phyloP scores from a whole-genome alignment of 192 early-diverging fungal species.

The Coemansia sp. region DNA sequence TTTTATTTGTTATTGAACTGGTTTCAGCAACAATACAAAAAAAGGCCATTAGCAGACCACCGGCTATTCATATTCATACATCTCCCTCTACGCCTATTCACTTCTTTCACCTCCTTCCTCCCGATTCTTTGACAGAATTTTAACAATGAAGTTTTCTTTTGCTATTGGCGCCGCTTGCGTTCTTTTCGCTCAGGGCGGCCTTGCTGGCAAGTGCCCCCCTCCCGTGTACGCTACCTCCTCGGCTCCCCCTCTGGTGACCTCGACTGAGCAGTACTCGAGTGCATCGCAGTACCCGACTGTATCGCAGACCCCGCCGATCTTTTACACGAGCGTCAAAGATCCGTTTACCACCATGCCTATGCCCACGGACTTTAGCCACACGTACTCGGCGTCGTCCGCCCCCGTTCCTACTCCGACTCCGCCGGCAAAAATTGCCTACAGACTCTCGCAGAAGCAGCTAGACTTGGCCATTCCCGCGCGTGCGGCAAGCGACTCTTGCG shows the following conservation, averaged over 20 bases:
- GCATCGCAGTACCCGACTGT: too few species aligned
- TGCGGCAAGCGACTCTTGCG: conserved; percentile 13
- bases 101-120: neutral
- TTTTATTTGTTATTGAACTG: conserved; percentile 5
- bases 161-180: conserved; percentile 3
- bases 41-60: neutral
- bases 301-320: neutral
- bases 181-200: conserved; percentile 14
- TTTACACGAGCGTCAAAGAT: conserved; percentile 15
- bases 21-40: neutral
- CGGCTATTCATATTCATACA: neutral
- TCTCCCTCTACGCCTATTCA: neutral
- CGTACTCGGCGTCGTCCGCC: conserved; percentile 1
- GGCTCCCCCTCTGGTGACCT: neutral
- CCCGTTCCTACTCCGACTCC: neutral
- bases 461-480: conserved; percentile 21
- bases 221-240: conserved; percentile 3
- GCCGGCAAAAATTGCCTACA: neutral
- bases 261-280: conserved; percentile 4
- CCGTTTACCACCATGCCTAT: conserved; percentile 10
- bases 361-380: neutral
- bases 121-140: neutral
- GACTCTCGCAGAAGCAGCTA: conserved; percentile 22
- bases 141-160: conserved; percentile 33
- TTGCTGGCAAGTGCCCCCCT: conserved; percentile 28